Evolutionary conservation across 1,284 basidiomycete genomes (phyloP), one percentile per base, ranked within the genome.

Genomic region (Rhodotorula sp.): DNA sequence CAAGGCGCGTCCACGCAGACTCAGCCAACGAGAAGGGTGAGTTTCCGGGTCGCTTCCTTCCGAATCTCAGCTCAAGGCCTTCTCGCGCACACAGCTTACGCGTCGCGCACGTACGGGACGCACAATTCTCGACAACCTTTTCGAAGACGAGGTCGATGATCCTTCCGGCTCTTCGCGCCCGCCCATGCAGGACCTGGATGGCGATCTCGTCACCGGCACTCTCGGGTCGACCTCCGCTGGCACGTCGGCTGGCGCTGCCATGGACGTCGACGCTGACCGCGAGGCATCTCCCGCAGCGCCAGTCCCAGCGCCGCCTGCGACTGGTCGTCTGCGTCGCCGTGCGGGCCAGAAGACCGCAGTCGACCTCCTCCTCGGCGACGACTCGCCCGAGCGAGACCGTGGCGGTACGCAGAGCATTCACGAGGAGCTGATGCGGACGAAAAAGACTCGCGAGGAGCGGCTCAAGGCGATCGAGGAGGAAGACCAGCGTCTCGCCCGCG

Each of bases 381-480:
- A 55, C n/a, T 57, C 55, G 46, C 40, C 26, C 44, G 59, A 60
- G n/a, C 18, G 13, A 15, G 40, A n/a, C 24, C 34, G 24, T 18
- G 40, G 30, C 20, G 20, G 26, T 31, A 30, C 34, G 60, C 37
- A 40, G 60, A 31, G 47, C 37, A 40, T 40, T 37, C 37, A 46
- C 37, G 55, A 56, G 37, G 55, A 44, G n/a, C 55, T 56, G n/a
- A 56, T 56, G 40, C 57, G 57, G 16, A 59, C 52, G 22, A 31
- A 37, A 13, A 65, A 56, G 58, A 60, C 59, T 40, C n/a, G 63
- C 16, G 54, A 64, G 48, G 67, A 69, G 59, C 66, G 70, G 31
- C 28, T 65, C 26, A 37, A 52, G 31, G 63, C 55, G 47, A 65
- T 71, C 37, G 59, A 69, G 37, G 68, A 68, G 56, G 72, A 71